Evolutionary conservation across 176 grass and related monocot species (phyloP).

Genomic region (Oryza glaberrima): DNA sequence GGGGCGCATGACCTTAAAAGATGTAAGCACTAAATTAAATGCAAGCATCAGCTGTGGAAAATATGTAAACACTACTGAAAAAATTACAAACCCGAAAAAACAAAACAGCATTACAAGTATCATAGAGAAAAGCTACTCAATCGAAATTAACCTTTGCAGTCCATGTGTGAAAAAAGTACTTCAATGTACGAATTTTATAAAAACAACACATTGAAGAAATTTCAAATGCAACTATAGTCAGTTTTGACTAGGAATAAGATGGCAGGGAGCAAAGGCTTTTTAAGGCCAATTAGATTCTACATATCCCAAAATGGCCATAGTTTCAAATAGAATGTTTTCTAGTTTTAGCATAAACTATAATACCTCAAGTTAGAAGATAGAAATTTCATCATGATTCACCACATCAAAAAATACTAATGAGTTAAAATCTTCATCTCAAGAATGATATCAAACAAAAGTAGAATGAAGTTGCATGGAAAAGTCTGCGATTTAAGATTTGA

Average conservation of each 20-base stretch:
- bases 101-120: neutral
- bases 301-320: neutral
- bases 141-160: neutral
- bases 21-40: neutral
- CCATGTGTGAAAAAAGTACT: neutral
- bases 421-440: neutral
- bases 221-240: neutral
- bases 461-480: neutral
- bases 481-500: neutral
- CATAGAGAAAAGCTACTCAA: slow-evolving; percentile 14
- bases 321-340: neutral
- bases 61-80: neutral
- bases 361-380: neutral
- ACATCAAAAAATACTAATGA: neutral
- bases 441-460: neutral
- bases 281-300: neutral
- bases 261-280: neutral
- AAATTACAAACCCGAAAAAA: neutral
- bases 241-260: slow-evolving; percentile 9
- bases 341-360: neutral
- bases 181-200: neutral
- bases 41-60: neutral
- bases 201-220: slow-evolving; percentile 5
- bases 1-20: slow-evolving; percentile 51
- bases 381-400: neutral